Evolutionary conservation across 805 yeast species (phyloP).

Genomic region (Wickerhamomyces bisporus): DNA sequence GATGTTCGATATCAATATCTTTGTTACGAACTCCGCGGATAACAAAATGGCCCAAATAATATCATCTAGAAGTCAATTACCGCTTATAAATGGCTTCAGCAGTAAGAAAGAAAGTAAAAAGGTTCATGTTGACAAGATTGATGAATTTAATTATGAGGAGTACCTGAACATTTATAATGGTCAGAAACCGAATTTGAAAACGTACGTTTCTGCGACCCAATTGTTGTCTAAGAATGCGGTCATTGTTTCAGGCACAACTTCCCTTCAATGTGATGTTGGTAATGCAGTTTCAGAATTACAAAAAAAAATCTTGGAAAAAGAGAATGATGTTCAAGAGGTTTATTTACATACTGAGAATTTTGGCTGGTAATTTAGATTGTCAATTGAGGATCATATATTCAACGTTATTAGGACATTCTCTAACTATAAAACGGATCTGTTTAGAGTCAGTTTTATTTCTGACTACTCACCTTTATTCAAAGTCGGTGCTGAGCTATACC

Average conservation of each 20-base stretch:
- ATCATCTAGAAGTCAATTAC: background rate
- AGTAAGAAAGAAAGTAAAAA: background rate
- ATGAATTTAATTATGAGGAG: background rate
- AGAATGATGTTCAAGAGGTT: slow-evolving; percentile 34
- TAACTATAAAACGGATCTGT: too few species aligned
- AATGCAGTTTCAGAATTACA: slow-evolving; percentile 38
- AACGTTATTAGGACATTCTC: too few species aligned
- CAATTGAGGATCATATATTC: too few species aligned
- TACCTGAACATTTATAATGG: slow-evolving; percentile 5
- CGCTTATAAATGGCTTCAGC: background rate
- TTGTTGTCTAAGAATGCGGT: slow-evolving; percentile 31
- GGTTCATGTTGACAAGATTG: background rate
- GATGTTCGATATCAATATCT: slow-evolving; percentile 18
- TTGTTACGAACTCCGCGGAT: slow-evolving; percentile 26
- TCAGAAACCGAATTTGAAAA: slow-evolving; percentile 13
- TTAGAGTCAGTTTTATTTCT: too few species aligned
- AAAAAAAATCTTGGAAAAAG: slow-evolving; percentile 21
- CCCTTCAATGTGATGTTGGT: slow-evolving; percentile 35
- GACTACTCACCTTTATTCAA: too few species aligned
- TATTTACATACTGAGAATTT: slow-evolving; percentile 48
- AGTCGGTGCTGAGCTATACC: too few species aligned
- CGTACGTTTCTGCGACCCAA: slow-evolving; percentile 2
- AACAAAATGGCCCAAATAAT: background rate
- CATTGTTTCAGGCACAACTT: slow-evolving; percentile 41
- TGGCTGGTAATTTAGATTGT: slow-evolving; percentile 38